Evolutionary conservation across 2,329 filamentous ascomycete genomes (phyloP), one percentile per base, ranked within the genome.

Genomic region (Aspergillus sp.): DNA sequence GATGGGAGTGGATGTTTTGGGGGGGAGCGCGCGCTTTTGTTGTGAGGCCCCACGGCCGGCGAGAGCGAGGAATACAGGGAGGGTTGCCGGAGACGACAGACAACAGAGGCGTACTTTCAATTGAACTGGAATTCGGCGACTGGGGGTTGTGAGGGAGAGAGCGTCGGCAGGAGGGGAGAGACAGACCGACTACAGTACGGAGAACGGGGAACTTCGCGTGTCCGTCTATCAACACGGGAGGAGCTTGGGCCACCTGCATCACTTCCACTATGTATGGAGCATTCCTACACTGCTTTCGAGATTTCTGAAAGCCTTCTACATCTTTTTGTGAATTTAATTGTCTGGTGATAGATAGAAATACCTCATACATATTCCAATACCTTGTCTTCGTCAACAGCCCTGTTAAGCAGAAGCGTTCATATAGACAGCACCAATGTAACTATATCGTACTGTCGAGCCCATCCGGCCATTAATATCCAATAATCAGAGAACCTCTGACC

Each of bases 41-140:
- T 60, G 52, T 55, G 56, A 51, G 66, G 65, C 66, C 67, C 61
- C 59, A 59, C 62, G 66, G 66, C 64, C 66, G 49, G 50, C 47
- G 47, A 22, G 36, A 38, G 35, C 14, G 41, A 26, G 24, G 20
- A 32, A 45, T 41, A 52, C 49, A 48, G 36, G 50, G 54, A 48
- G 47, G 32, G 13, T 26, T n/a, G 36, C 35, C 35, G 26, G 20
- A 51, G 32, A 40, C 52, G 47, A 48, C 53, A 58, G 45, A 47
- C 41, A 52, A 52, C 40, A 42, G 43, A 20, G 46, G 40, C 5
- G 7, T 4, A 22, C 17, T n/a, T 42, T 19, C 22, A 10, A 10
- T 42, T 8, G 19, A 42, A 42, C 6, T 8, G 10, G 16, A n/a
- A 42, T 42, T 13, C 14, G 19, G n/a, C 40, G 17, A n/a, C 17